Base-by-base conservation (phyloP, 2,329 filamentous ascomycete species). In the Neofusicoccum kwambonambiense region DNA sequence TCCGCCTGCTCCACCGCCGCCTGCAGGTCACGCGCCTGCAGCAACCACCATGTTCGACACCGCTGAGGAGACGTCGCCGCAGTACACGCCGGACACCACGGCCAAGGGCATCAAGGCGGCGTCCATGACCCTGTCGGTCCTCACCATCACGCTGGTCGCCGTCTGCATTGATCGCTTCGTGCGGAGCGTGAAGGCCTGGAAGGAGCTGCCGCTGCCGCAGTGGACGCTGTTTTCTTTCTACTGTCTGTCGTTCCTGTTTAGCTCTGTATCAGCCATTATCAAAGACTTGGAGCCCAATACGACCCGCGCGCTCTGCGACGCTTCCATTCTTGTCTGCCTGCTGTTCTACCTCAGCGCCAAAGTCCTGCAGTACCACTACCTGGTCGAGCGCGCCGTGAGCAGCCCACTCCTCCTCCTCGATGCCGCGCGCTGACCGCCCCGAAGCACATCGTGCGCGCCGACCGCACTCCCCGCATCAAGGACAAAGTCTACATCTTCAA, bases 321-420 rank as follows among this genome's bases (percentile, higher is more conserved):
- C 56, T 3, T 60, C 56, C 27, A 60, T 60, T 35, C 17, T 47
- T 42, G 42, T 60, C 17, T 60, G 73, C 64, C 78, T 89, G 1
- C 75, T 82, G 5, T 89, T 83, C 68, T 89, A 89, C 70, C 80
- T 89, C 60, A 85, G 84, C 2, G 87, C 86, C 2, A 89, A 90
- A 77, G 83, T 88, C 77, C 75, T 88, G 22, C 86, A 89, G n/a
- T 89, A 89, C 70, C 79, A 86, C 31, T 89, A 89, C 70, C 77
- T 89, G 2, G 86, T 87, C 0, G 87, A 89, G 72, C 87, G 87
- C 74, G 86, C 84, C 49, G 85, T 86, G 75, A 72, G 81, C 75
- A 45, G 41, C 27, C 35, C 1, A 39, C 11, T 12, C 7, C 35
- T 37, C 15, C 8, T 31, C 6, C 19, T 3, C 7, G 12, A 34